Percentiles rank a stretch among this genome's conserved stretches.
Evolutionary conservation across 495 filamentous ascomycete genomes (phyloP).

Genomic region (Neurospora sp.): DNA sequence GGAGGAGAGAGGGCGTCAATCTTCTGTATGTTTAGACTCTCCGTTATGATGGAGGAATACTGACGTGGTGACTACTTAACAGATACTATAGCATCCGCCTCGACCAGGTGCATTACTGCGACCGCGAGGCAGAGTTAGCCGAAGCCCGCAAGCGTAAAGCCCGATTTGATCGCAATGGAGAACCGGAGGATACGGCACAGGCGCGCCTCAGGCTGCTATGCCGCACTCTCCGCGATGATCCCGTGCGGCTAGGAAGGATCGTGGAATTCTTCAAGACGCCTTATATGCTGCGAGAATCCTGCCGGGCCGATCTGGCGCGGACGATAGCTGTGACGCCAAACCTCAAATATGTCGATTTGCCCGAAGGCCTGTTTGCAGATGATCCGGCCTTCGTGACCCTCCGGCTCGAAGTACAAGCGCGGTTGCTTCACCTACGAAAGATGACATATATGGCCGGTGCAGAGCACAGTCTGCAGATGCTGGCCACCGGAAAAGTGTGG

Average conservation of each 20-base stretch:
- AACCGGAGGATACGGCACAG: slow-evolving; percentile 67
- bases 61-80: slow-evolving; percentile 6
- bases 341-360: slow-evolving; percentile 83
- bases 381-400: slow-evolving; percentile 64
- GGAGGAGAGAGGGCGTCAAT: slow-evolving; percentile 47
- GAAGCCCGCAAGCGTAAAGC: slow-evolving; percentile 68
- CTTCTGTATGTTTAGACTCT: slow-evolving; percentile 45
- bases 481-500: slow-evolving; percentile 62
- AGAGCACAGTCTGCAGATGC: slow-evolving; percentile 64
- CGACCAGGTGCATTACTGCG: slow-evolving; percentile 91
- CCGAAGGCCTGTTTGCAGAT: slow-evolving; percentile 74
- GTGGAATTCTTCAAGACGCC: slow-evolving; percentile 79
- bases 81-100: slow-evolving; percentile 88
- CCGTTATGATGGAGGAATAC: neutral
- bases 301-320: slow-evolving; percentile 72
- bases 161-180: slow-evolving; percentile 62
- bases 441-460: slow-evolving; percentile 76
- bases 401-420: slow-evolving; percentile 70
- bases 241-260: slow-evolving; percentile 47
- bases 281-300: slow-evolving; percentile 92
- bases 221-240: slow-evolving; percentile 67
- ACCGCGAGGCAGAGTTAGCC: slow-evolving; percentile 67
- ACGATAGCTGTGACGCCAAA: slow-evolving; percentile 78
- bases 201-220: slow-evolving; percentile 68
- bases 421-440: slow-evolving; percentile 73